Percentiles rank a stretch among this genome's conserved stretches.
Evolutionary conservation across 805 yeast genomes (phyloP).

Genomic region (Candida taoyuanica): DNA sequence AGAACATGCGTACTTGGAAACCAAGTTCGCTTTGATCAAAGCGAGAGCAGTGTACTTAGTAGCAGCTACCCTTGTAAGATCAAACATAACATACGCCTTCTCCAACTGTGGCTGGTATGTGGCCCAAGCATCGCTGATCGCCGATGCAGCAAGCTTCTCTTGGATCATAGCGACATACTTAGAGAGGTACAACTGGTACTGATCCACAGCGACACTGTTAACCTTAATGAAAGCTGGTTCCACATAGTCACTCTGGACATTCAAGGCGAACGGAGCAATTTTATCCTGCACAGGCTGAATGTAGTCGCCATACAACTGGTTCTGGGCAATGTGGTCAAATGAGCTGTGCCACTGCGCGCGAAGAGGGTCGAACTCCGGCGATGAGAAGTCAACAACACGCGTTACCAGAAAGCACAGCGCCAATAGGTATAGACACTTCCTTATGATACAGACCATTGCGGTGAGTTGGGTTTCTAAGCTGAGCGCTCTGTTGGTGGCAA

Average conservation of each 20-base stretch:
- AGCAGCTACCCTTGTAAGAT: too few species aligned
- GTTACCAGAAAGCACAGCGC: slow-evolving; percentile 13
- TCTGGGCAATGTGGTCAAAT: slow-evolving; percentile 7
- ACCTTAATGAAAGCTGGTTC: slow-evolving; percentile 9
- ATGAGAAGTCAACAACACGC: slow-evolving; percentile 20
- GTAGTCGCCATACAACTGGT: slow-evolving; percentile 20
- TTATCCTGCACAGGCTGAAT: slow-evolving; percentile 17
- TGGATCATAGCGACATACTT: slow-evolving; percentile 10
- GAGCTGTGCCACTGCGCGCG: slow-evolving; percentile 15
- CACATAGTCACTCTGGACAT: slow-evolving; percentile 8
- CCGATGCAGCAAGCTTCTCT: slow-evolving; percentile 8
- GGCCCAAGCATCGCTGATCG: slow-evolving; percentile 5
- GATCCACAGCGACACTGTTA: slow-evolving; percentile 1
- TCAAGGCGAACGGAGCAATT: slow-evolving; percentile 9
- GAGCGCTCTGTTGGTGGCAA: not conserved
- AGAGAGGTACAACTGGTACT: slow-evolving; percentile 15
- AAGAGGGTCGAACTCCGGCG: slow-evolving; percentile 22
- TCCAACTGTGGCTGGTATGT: slow-evolving; percentile 2
- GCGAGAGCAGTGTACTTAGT: slow-evolving; percentile 12
- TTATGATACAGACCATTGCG: slow-evolving; percentile 12
- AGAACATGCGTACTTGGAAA: slow-evolving; percentile 3
- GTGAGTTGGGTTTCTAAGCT: not conserved
- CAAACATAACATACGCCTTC: too few species aligned
- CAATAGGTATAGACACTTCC: slow-evolving; percentile 14
- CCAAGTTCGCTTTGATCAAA: slow-evolving; percentile 6